Evolutionary conservation across 176 grass and related monocot genomes (phyloP).

Genomic region (Ensete ventricosum): DNA sequence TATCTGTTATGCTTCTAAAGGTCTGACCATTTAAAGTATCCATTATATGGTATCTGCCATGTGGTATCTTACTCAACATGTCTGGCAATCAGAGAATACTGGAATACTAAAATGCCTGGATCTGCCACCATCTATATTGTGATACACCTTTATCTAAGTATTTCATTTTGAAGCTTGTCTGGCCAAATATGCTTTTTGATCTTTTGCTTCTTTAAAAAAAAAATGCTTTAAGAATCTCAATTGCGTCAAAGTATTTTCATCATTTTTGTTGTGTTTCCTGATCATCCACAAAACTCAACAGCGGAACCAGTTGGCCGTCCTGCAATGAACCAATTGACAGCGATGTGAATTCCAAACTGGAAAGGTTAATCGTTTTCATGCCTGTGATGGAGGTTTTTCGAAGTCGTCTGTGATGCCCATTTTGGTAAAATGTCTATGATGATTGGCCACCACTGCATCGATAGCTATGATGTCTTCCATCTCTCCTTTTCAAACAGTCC

Average conservation of each 20-base stretch:
- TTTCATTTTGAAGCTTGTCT: not conserved
- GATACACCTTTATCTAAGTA: conserved; percentile 72
- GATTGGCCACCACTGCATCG: conserved; percentile 68
- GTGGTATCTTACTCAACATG: not conserved
- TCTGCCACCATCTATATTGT: conserved; percentile 60
- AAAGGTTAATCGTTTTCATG: conserved; percentile 79
- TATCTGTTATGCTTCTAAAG: not conserved
- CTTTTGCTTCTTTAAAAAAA: not conserved
- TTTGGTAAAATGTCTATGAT: conserved; percentile 59
- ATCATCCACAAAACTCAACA: conserved; percentile 69
- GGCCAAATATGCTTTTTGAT: not conserved
- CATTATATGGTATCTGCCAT: not conserved
- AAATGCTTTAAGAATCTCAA: not conserved
- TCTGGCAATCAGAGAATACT: conserved; percentile 29
- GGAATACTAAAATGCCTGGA: conserved; percentile 44
- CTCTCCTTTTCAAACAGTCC: not conserved
- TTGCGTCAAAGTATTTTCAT: not conserved
- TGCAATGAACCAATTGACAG: conserved; percentile 55
- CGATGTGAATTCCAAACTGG: conserved; percentile 61
- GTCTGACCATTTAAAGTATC: not conserved
- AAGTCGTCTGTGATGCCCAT: conserved; percentile 50
- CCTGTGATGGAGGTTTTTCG: conserved; percentile 62
- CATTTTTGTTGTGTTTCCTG: conserved; percentile 19
- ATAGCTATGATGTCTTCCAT: conserved; percentile 25
- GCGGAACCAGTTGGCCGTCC: conserved; percentile 75